These are phyloP conservation scores for Fraxinus greggii DNA, from an alignment of 305 asterid genomes.

Conservation along the genomic window DNA sequence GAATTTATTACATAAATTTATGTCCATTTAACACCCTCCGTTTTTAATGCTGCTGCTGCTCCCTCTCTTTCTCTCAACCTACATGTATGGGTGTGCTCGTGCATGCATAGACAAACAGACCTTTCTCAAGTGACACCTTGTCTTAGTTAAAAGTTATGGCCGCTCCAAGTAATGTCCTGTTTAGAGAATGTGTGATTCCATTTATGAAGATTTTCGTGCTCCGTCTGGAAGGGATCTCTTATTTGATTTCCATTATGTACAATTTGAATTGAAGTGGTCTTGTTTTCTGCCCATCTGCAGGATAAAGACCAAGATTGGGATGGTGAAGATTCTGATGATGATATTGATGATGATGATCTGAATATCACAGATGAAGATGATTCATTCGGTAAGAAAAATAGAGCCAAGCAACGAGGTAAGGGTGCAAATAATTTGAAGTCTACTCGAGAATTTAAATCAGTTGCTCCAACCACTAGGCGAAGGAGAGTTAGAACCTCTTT, in stretches of 20 bases:
- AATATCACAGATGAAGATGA: constrained; percentile 80
- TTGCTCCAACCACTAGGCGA: constrained; percentile 50
- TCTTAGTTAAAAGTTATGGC: background rate
- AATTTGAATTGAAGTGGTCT: constrained; percentile 23
- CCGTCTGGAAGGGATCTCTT: constrained; percentile 7
- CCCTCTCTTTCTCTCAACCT: constrained; percentile 12
- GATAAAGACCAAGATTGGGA: constrained; percentile 81
- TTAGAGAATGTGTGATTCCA: constrained; percentile 6
- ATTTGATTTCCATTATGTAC: constrained; percentile 10
- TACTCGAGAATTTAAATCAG: constrained; percentile 50
- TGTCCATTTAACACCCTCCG: background rate
- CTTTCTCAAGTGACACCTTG: background rate
- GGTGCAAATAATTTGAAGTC: constrained; percentile 58
- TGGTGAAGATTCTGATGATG: constrained; percentile 90
- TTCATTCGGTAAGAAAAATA: constrained; percentile 46
- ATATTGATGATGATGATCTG: constrained; percentile 66
- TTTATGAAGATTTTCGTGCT: constrained; percentile 8
- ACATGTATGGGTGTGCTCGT: background rate
- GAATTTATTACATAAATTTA: background rate
- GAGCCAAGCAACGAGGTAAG: constrained; percentile 58
- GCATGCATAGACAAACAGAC: background rate
- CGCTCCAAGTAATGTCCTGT: background rate
- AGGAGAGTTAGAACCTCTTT: constrained; percentile 57
- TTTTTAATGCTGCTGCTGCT: background rate
- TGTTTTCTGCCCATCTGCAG: constrained; percentile 42